A percentile compares a stretch with the other conserved stretches of the same genome.
phyloP scores from a whole-genome alignment of 2,329 filamentous ascomycete species.

The Ophiosphaerella korrae region DNA sequence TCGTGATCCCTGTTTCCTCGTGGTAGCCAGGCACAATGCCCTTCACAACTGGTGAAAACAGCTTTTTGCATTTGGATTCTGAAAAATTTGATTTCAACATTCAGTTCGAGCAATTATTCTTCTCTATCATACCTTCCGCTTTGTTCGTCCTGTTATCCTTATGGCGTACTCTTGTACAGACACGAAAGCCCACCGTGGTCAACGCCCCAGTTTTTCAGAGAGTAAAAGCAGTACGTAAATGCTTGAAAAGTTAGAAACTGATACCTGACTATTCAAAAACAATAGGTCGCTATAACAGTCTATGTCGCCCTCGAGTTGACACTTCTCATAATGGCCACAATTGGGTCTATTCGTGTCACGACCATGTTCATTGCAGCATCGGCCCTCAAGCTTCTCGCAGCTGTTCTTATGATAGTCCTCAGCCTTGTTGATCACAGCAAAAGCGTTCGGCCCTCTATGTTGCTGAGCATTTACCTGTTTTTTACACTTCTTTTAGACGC shows the following conservation, averaged over 20 bases:
- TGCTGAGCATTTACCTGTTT: slow-evolving; percentile 18
- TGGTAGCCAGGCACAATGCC: too few relatives aligned
- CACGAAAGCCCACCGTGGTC: slow-evolving; percentile 38
- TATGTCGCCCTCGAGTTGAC: slow-evolving; percentile 29
- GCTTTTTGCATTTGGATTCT: neutral
- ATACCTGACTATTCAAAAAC: neutral
- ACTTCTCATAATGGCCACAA: slow-evolving; percentile 29
- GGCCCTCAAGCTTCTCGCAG: slow-evolving; percentile 30
- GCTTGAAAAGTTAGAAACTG: slow-evolving; percentile 7
- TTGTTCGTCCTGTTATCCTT: slow-evolving; percentile 39
- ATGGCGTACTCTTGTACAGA: slow-evolving; percentile 35
- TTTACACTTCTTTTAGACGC: slow-evolving; percentile 21
- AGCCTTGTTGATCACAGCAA: slow-evolving; percentile 18
- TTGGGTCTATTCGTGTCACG: slow-evolving; percentile 10
- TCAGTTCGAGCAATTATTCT: slow-evolving; percentile 43
- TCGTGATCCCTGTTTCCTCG: too few relatives aligned
- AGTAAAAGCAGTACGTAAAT: slow-evolving; percentile 7
- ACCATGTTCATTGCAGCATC: slow-evolving; percentile 37
- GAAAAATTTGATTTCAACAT: slow-evolving; percentile 35
- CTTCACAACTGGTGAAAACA: too few relatives aligned
- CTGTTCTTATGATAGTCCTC: slow-evolving; percentile 14
- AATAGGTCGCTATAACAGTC: slow-evolving; percentile 22
- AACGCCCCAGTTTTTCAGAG: slow-evolving; percentile 20
- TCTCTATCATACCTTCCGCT: slow-evolving; percentile 36
- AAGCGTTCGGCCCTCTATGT: slow-evolving; percentile 17